Evolutionary conservation across 2,329 filamentous ascomycete genomes (phyloP), one percentile per base, ranked within the genome.

Genomic region (Davidsoniella neocaledoniae): DNA sequence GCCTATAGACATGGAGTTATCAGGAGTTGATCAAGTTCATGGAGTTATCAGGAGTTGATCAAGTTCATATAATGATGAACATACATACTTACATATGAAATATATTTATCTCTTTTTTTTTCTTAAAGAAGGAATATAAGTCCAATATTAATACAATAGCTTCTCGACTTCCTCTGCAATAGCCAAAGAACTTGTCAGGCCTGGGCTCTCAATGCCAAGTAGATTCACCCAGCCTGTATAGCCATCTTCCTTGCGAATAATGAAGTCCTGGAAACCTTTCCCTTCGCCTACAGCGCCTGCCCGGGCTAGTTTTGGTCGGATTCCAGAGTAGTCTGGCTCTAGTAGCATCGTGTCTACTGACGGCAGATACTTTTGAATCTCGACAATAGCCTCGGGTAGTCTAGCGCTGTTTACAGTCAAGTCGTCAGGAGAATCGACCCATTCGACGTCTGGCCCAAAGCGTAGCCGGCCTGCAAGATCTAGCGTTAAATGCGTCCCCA

Each of bases 381-480:
- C 85, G 9, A 68, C 68, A 0, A 94, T 63, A 0, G 88, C 88
- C 38, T 75, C 69, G 1, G 66, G 62, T 50, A 94, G 67, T 10
- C 83, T 71, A 19, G 68, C 68, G 1, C 70, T 66, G 56, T 77
- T 86, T 14, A 83, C 81, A 1, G 70, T 68, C n/a, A 94, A 69
- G 58, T 94, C 78, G 7, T 66, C 64, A 0, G 86, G 77, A 1
- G 71, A 67, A 45, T 81, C 74, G 0, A 94, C 81, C 91, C 91
- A 96, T 63, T 96, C 86, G 12, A 95, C 83, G 60, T 98, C 91
- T 0, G 91, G 91, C 0, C 91, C 91, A 63, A 98, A 98, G 37
- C 86, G 81, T 41, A 96, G 73, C 1, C 85, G 77, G 0, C 90
- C 88, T 0, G 70, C 74, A 66, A 96, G 73, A 62, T 98, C 91